Conservation (phyloP, 306 rosid species). For the Trifolium fragiferum region DNA sequence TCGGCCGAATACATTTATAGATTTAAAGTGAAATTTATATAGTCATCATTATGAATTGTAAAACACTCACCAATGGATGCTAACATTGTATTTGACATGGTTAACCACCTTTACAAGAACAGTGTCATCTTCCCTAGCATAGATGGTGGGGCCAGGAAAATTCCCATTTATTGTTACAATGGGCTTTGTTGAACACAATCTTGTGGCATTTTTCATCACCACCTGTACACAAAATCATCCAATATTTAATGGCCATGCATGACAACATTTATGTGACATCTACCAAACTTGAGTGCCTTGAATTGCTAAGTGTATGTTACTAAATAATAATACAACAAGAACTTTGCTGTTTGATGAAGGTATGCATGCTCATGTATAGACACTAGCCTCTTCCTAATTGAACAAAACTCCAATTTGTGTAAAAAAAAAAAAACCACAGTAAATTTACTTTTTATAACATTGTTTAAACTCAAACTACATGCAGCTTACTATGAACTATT, state of each 20-base stretch:
- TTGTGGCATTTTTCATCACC: constrained; percentile 59
- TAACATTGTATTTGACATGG: constrained; percentile 85
- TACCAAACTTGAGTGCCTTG: constrained; percentile 49
- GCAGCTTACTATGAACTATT: too few relatives aligned
- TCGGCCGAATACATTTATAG: too few relatives aligned
- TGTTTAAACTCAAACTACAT: too few relatives aligned
- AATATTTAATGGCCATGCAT: constrained; percentile 41
- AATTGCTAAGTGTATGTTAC: too few relatives aligned
- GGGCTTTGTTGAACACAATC: constrained; percentile 58
- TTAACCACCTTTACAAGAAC: constrained; percentile 55
- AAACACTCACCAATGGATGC: constrained; percentile 78
- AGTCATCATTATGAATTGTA: not conserved
- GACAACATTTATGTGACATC: not conserved
- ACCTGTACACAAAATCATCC: constrained; percentile 41
- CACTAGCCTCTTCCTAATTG: too few relatives aligned
- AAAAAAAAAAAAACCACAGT: too few relatives aligned
- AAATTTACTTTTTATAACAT: too few relatives aligned
- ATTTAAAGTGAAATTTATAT: too few relatives aligned
- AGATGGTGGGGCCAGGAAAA: constrained; percentile 60
- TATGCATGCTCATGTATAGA: too few relatives aligned
- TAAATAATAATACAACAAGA: not conserved
- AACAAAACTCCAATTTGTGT: too few relatives aligned
- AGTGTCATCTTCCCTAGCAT: constrained; percentile 62
- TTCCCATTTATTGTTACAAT: constrained; percentile 55
- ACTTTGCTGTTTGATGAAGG: too few relatives aligned